These are phyloP conservation scores for Leptomonas pyrrhocoris DNA, from an alignment of 208 protist species.

Conservation along the genomic window DNA sequence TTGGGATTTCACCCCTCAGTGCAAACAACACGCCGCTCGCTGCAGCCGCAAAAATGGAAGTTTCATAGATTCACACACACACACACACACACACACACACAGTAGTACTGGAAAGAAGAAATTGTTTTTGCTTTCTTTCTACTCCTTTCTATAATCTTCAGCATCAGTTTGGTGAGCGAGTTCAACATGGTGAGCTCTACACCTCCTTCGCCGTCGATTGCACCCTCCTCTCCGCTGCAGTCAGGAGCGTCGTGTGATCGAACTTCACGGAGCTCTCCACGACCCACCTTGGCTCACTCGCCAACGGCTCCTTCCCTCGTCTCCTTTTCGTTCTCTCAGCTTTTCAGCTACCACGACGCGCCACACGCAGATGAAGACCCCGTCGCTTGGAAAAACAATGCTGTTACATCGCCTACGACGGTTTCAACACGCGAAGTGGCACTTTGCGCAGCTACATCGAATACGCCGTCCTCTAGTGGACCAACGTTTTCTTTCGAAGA, in stretches of 20 bases:
- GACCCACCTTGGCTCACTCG: background rate
- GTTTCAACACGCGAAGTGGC: background rate
- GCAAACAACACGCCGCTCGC: no score
- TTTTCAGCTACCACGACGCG: constrained; percentile 11
- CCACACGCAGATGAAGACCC: background rate
- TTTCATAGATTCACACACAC: background rate
- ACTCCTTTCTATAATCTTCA: no score
- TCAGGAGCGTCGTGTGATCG: background rate
- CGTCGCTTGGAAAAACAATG: no score
- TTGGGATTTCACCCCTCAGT: no score
- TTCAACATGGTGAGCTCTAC: background rate
- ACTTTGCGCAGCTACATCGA: background rate
- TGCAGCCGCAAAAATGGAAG: background rate
- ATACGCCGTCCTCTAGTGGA: background rate
- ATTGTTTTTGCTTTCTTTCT: background rate
- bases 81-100: background rate
- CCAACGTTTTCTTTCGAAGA: constrained; percentile 19
- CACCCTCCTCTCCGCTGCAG: background rate
- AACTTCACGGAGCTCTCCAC: background rate
- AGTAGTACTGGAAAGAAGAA: background rate
- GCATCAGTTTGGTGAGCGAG: background rate
- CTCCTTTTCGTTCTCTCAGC: constrained; percentile 32
- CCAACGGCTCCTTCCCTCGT: constrained; percentile 10
- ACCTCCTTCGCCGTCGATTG: background rate
- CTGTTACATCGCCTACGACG: background rate